These are phyloP conservation scores for Ceratocystis destructans DNA, from an alignment of 2,329 filamentous ascomycete genomes.

Conservation along the genomic window DNA sequence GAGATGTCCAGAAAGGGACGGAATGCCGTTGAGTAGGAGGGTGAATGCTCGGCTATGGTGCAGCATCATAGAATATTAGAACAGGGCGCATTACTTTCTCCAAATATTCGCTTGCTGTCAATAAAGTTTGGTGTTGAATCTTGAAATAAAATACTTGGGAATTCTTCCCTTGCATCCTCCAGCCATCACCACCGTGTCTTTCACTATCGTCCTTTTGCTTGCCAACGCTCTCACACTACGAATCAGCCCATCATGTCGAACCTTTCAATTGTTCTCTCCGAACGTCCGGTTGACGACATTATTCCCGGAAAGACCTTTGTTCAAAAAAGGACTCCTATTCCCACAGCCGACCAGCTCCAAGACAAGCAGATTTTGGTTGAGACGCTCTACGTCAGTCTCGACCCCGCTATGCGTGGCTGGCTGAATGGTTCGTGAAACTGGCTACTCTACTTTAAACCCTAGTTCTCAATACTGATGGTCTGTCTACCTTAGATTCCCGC, in stretches of 20 bases:
- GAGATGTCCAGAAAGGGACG: constrained; percentile 1
- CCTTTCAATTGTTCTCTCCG: constrained; percentile 44
- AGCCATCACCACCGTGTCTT: background rate
- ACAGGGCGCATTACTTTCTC: background rate
- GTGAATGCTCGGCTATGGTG: background rate
- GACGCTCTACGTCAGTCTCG: constrained; percentile 51
- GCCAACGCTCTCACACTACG: background rate
- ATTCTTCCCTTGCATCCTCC: background rate
- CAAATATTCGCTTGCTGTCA: background rate
- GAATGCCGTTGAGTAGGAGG: background rate
- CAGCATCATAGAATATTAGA: background rate
- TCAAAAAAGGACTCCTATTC: constrained; percentile 30
- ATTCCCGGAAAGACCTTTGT: constrained; percentile 40
- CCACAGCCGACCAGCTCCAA: constrained; percentile 40
- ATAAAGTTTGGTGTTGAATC: background rate
- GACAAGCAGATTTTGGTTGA: constrained; percentile 51
- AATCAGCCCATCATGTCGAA: constrained; percentile 23
- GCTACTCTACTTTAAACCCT: background rate
- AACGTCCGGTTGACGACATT: constrained; percentile 48
- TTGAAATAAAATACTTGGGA: background rate
- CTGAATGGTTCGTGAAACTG: constrained; percentile 37
- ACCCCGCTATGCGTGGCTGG: constrained; percentile 67
- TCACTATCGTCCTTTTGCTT: background rate
- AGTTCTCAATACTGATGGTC: background rate
- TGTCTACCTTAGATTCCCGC: constrained; percentile 29